Conservation (phyloP, 768 basidiomycete species). For the Lanmaoa rubissima region DNA sequence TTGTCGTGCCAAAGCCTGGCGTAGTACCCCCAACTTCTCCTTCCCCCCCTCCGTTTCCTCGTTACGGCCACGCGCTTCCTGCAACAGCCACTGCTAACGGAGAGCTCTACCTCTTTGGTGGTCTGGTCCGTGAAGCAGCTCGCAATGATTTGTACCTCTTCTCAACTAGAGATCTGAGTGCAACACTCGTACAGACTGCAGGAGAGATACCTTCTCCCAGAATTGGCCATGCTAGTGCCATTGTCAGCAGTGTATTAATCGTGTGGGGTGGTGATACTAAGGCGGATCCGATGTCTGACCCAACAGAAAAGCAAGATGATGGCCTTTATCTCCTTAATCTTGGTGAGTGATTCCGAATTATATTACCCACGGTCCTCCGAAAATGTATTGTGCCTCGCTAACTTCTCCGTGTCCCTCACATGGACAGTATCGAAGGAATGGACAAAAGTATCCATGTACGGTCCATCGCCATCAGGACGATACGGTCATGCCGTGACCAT, state of each 20-base stretch:
- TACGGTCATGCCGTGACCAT: slow-evolving; percentile 97
- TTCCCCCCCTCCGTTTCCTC: slow-evolving; percentile 89
- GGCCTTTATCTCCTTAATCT: slow-evolving; percentile 92
- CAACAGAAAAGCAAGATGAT: slow-evolving; percentile 83
- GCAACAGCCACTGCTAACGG: slow-evolving; percentile 73
- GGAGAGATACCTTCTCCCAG: slow-evolving; percentile 87
- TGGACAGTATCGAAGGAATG: slow-evolving; percentile 85
- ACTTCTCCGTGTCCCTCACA: slow-evolving; percentile 1
- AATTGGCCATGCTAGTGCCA: slow-evolving; percentile 95
- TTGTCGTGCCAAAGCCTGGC: slow-evolving; percentile 61
- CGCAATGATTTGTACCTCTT: slow-evolving; percentile 95
- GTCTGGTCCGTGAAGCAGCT: slow-evolving; percentile 86
- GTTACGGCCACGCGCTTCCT: slow-evolving; percentile 93
- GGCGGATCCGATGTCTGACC: slow-evolving; percentile 58
- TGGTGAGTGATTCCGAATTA: slow-evolving; percentile 50
- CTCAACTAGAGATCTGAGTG: slow-evolving; percentile 72
- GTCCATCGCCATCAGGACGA: slow-evolving; percentile 78
- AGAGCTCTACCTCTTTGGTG: slow-evolving; percentile 95
- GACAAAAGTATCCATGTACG: slow-evolving; percentile 81
- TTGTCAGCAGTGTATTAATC: slow-evolving; percentile 93
- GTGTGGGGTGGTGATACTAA: slow-evolving; percentile 99
- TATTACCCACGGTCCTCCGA: background rate
- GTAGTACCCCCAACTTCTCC: slow-evolving; percentile 60
- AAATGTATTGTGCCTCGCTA: background rate
- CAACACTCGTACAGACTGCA: slow-evolving; percentile 79